Percentiles rank a stretch among this genome's conserved stretches.
These are phyloP conservation scores for Suillus sp. DNA, from an alignment of 768 basidiomycete species.

Conservation along the genomic window DNA sequence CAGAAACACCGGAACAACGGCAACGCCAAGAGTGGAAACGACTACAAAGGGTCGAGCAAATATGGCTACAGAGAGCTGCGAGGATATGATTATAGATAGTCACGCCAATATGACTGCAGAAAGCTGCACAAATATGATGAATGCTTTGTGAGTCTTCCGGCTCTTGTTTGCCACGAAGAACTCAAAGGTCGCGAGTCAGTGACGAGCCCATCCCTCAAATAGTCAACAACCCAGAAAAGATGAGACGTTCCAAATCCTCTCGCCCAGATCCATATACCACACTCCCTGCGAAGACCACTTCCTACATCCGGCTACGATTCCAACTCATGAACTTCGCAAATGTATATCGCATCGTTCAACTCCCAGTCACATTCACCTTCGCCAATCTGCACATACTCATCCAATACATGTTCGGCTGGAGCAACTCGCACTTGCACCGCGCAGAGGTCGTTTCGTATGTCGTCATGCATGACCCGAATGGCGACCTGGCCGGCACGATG, in stretches of 20 bases:
- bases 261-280: constrained; percentile 12
- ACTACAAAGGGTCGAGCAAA: constrained; percentile 24
- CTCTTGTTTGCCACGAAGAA: not conserved
- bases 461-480: constrained; percentile 19
- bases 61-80: constrained; percentile 4
- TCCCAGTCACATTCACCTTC: constrained; percentile 33
- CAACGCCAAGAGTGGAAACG: constrained; percentile 14
- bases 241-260: not conserved
- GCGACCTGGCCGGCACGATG: constrained; percentile 19
- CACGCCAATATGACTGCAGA: constrained; percentile 23
- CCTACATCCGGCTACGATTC: constrained; percentile 33
- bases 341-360: constrained; percentile 29
- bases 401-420: constrained; percentile 37
- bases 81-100: constrained; percentile 19
- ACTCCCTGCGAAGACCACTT: constrained; percentile 18
- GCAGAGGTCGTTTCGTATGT: constrained; percentile 26
- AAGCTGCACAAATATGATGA: constrained; percentile 22
- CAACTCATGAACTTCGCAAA: constrained; percentile 28
- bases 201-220: not conserved
- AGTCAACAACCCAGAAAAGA: not conserved
- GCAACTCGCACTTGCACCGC: constrained; percentile 25
- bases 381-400: constrained; percentile 33
- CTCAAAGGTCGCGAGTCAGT: not conserved
- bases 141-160: constrained; percentile 18
- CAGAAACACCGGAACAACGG: constrained; percentile 33